phyloP scores from a whole-genome alignment of 2,329 filamentous ascomycete genomes.

The Chrysoporthe cubensis region DNA sequence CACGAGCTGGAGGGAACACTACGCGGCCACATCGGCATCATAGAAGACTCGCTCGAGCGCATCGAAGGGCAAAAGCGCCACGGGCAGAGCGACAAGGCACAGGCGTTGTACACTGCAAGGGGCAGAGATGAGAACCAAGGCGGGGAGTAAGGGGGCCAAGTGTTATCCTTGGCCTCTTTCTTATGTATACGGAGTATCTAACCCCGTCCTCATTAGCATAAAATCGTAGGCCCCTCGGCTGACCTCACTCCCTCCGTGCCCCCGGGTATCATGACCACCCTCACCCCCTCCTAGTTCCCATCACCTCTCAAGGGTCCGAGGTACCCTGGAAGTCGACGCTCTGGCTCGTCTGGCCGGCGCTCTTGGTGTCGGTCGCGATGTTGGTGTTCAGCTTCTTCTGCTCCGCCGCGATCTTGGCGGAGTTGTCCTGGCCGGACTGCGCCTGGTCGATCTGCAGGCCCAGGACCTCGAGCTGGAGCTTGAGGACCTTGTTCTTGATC shows the following conservation, averaged over 20 bases:
- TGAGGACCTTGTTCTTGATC: conserved; percentile 48
- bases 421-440: conserved; percentile 47
- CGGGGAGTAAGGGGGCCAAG: background rate
- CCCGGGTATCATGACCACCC: background rate
- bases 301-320: background rate
- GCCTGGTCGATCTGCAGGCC: conserved; percentile 56
- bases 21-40: conserved; percentile 22
- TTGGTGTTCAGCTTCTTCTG: conserved; percentile 58
- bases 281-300: background rate
- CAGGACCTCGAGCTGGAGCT: conserved; percentile 57
- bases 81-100: conserved; percentile 21
- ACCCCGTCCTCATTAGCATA: conserved; percentile 19
- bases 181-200: conserved; percentile 14
- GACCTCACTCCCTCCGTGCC: background rate
- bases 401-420: conserved; percentile 50
- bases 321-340: conserved; percentile 41
- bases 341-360: conserved; percentile 42
- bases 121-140: conserved; percentile 17
- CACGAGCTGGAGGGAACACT: conserved; percentile 25
- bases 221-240: background rate
- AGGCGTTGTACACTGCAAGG: conserved; percentile 18
- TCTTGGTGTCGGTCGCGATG: conserved; percentile 44
- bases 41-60: conserved; percentile 25
- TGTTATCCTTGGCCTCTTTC: no score
- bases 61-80: conserved; percentile 23